These are phyloP conservation scores for Leccinum truebloodii DNA, from an alignment of 768 basidiomycete genomes.

Conservation along the genomic window DNA sequence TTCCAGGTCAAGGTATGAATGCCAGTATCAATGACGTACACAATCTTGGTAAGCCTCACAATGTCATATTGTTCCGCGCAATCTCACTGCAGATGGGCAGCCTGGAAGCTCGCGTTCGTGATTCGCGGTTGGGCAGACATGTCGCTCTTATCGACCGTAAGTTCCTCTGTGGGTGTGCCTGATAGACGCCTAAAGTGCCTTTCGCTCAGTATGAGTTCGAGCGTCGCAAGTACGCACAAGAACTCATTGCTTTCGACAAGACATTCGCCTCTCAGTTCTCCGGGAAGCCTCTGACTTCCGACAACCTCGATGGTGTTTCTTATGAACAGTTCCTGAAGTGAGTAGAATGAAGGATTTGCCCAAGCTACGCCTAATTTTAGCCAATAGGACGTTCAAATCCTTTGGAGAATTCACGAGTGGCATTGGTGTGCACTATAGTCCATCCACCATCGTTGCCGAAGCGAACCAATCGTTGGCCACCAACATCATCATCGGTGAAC, in stretches of 20 bases:
- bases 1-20: slow-evolving; percentile 53
- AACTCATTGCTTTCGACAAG: slow-evolving; percentile 56
- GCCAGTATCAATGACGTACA: slow-evolving; percentile 56
- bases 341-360: slow-evolving; percentile 8
- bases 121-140: slow-evolving; percentile 47
- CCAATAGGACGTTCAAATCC: slow-evolving; percentile 42
- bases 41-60: slow-evolving; percentile 43
- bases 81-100: slow-evolving; percentile 21
- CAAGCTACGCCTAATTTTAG: not conserved
- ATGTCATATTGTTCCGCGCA: not conserved
- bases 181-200: not conserved
- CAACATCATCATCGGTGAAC: slow-evolving; percentile 49
- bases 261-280: slow-evolving; percentile 53
- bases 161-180: slow-evolving; percentile 9
- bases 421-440: slow-evolving; percentile 49
- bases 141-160: slow-evolving; percentile 47
- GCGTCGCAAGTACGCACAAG: slow-evolving; percentile 53
- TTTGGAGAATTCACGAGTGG: slow-evolving; percentile 50
- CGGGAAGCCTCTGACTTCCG: slow-evolving; percentile 46
- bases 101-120: slow-evolving; percentile 57
- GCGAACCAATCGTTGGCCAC: slow-evolving; percentile 39
- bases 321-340: slow-evolving; percentile 49
- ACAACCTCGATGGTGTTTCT: slow-evolving; percentile 38
- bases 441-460: slow-evolving; percentile 39
- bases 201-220: slow-evolving; percentile 50